These are phyloP conservation scores for Pilaira anomala DNA, from an alignment of 192 early-diverging fungal species.

Conservation along the genomic window DNA sequence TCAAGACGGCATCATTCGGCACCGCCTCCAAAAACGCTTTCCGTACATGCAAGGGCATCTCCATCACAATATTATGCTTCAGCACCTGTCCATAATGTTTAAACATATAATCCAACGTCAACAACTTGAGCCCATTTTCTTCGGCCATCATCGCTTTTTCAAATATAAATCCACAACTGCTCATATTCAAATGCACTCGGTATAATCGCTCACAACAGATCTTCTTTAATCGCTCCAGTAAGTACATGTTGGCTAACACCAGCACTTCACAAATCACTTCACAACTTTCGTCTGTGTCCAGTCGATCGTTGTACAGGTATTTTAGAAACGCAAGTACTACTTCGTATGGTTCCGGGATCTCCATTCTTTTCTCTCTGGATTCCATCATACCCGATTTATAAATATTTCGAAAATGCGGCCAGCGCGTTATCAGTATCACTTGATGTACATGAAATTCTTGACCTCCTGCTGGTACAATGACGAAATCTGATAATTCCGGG, in stretches of 20 bases:
- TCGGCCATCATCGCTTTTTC: constrained; percentile 47
- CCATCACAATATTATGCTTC: constrained; percentile 42
- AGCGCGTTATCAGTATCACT: constrained; percentile 55
- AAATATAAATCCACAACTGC: constrained; percentile 50
- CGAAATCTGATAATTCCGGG: constrained; percentile 57
- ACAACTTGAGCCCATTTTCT: constrained; percentile 49
- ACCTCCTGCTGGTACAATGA: constrained; percentile 39
- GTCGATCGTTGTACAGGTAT: constrained; percentile 56
- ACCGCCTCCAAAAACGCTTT: constrained; percentile 48
- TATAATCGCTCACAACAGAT: constrained; percentile 50
- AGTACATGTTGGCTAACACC: constrained; percentile 58
- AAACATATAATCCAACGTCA: constrained; percentile 51
- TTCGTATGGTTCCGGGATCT: constrained; percentile 50
- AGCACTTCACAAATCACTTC: constrained; percentile 50
- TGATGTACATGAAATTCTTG: constrained; percentile 56
- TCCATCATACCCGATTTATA: constrained; percentile 61
- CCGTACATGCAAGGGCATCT: constrained; percentile 37
- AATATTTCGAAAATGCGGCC: constrained; percentile 57
- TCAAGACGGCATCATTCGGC: constrained; percentile 45
- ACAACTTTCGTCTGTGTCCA: constrained; percentile 39
- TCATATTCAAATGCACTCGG: constrained; percentile 41
- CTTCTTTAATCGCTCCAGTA: constrained; percentile 55
- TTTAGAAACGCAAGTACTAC: constrained; percentile 51
- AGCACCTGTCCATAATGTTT: constrained; percentile 49
- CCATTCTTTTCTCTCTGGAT: constrained; percentile 42